These are phyloP conservation scores for Raphanus sativus DNA, from an alignment of 345 rosid species.

Conservation along the genomic window DNA sequence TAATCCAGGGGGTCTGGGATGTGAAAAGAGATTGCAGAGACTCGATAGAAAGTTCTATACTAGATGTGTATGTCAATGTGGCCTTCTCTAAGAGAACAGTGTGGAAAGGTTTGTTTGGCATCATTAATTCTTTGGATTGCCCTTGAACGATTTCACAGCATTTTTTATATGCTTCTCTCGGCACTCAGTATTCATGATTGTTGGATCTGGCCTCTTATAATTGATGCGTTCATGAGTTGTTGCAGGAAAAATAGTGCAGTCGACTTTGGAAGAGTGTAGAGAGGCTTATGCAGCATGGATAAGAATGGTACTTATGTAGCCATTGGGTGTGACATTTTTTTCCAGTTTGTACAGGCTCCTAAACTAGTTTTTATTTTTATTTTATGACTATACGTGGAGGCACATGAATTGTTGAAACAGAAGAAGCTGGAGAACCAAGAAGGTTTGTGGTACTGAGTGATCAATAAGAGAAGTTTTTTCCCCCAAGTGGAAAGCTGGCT, in stretches of 20 bases:
- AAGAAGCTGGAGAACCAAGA: slow-evolving; percentile 58
- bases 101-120: slow-evolving; percentile 70
- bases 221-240: slow-evolving; percentile 19
- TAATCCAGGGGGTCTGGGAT: slow-evolving; percentile 77
- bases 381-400: slow-evolving; percentile 47
- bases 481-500: slow-evolving; percentile 11
- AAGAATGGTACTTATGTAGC: slow-evolving; percentile 50
- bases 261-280: slow-evolving; percentile 82
- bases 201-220: slow-evolving; percentile 3
- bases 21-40: slow-evolving; percentile 53
- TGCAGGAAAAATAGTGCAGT: slow-evolving; percentile 86
- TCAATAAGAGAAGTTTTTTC: slow-evolving; percentile 8
- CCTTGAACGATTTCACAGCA: not conserved
- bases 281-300: slow-evolving; percentile 80
- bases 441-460: slow-evolving; percentile 26
- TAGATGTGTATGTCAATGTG: slow-evolving; percentile 69
- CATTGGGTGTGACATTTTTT: not conserved
- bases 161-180: slow-evolving; percentile 20
- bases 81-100: slow-evolving; percentile 85
- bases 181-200: not conserved
- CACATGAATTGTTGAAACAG: slow-evolving; percentile 67
- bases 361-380: not conserved
- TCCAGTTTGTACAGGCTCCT: not conserved
- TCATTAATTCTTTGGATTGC: not conserved
- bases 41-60: slow-evolving; percentile 60